A percentile compares a stretch with the other conserved stretches of the same genome.
Conservation (phyloP, 208 protist species). For the Blechomonas ayalai region DNA sequence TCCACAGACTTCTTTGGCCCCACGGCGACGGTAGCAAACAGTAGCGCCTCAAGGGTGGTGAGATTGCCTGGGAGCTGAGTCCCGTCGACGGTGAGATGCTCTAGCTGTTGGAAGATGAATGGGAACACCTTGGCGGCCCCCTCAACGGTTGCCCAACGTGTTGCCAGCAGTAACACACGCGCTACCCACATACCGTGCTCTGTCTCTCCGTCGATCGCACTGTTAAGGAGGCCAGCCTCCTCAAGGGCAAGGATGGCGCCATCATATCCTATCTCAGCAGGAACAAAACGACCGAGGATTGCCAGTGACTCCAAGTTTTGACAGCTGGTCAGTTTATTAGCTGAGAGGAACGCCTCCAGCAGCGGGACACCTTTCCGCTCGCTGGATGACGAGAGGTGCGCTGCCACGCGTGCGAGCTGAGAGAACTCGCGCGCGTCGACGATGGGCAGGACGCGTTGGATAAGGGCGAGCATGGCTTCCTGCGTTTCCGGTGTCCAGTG, state of each 20-base stretch:
- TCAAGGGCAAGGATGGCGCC: conserved; percentile 30
- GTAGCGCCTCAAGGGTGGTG: conserved; percentile 57
- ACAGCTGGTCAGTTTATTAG: conserved; percentile 25
- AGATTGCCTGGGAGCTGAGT: conserved; percentile 25
- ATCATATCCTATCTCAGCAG: neutral
- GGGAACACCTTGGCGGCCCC: conserved; percentile 36
- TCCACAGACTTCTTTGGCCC: conserved; percentile 44
- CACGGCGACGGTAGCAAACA: conserved; percentile 52
- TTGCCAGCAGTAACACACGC: conserved; percentile 45
- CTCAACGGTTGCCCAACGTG: conserved; percentile 43
- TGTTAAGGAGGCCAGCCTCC: conserved; percentile 28
- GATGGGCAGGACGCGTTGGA: conserved; percentile 57
- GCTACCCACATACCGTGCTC: conserved; percentile 24
- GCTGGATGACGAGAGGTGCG: conserved; percentile 49
- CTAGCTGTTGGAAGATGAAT: conserved; percentile 27
- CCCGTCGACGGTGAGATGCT: conserved; percentile 8
- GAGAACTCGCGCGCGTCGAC: conserved; percentile 69
- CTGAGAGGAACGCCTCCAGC: conserved; percentile 43
- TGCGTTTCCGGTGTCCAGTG: conserved; percentile 81
- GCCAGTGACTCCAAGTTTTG: conserved; percentile 51
- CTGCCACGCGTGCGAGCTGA: conserved; percentile 46
- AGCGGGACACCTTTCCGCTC: conserved; percentile 48
- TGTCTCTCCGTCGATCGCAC: conserved; percentile 8
- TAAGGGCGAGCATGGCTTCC: conserved; percentile 43
- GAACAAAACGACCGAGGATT: conserved; percentile 43